These are phyloP conservation scores for Letharia columbiana DNA, from an alignment of 495 filamentous ascomycete genomes.

Conservation along the genomic window DNA sequence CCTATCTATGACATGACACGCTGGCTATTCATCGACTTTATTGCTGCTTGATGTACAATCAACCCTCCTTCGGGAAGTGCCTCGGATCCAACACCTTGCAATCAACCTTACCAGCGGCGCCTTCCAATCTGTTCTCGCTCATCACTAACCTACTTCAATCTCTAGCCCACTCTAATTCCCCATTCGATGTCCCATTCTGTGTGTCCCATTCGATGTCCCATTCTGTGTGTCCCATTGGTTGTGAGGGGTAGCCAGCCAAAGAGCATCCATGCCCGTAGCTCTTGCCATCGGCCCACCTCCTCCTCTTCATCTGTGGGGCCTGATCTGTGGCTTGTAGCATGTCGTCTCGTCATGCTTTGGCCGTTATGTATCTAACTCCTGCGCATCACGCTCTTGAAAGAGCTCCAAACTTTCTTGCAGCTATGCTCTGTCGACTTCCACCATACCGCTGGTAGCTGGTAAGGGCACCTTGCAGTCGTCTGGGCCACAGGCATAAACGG, in stretches of 20 bases:
- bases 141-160: constrained; percentile 17
- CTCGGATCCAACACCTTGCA: constrained; percentile 17
- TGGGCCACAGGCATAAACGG: constrained; percentile 16
- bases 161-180: constrained; percentile 3
- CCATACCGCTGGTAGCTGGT: background rate
- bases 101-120: constrained; percentile 15
- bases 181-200: background rate
- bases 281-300: constrained; percentile 17
- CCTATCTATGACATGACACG: background rate
- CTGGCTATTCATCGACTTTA: background rate
- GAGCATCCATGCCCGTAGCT: constrained; percentile 12
- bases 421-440: constrained; percentile 16
- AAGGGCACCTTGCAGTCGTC: constrained; percentile 19
- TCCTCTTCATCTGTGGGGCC: constrained; percentile 13
- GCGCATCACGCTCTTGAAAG: constrained; percentile 3
- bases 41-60: background rate
- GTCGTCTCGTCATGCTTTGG: constrained; percentile 16
- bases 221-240: constrained; percentile 19
- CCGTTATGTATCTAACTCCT: constrained; percentile 1
- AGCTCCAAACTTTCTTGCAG: constrained; percentile 3
- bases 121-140: constrained; percentile 20
- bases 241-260: constrained; percentile 19
- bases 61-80: background rate
- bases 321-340: constrained; percentile 21
- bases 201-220: constrained; percentile 8